Conservation (phyloP, 176 grass and related monocot species). For the Urochloa ruziziensis region DNA sequence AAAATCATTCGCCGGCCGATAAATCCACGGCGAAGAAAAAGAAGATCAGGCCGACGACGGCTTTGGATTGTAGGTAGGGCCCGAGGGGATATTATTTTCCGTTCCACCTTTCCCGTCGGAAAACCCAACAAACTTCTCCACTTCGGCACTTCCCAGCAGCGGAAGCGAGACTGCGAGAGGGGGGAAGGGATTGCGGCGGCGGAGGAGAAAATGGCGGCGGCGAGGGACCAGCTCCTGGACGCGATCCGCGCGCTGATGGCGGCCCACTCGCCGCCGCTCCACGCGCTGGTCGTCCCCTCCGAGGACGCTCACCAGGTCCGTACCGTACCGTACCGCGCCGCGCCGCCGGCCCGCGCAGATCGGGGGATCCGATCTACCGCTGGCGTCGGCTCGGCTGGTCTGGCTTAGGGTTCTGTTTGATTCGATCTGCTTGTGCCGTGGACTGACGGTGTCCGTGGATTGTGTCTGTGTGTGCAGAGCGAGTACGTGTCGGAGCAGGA, state of each 20-base stretch:
- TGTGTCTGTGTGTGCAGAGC: constrained; percentile 51
- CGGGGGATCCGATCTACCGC: constrained; percentile 4
- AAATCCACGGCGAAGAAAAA: not conserved
- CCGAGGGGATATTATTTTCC: constrained; percentile 7
- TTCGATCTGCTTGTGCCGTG: not conserved
- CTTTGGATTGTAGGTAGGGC: not conserved
- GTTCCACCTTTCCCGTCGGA: not conserved
- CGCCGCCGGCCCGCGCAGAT: not conserved
- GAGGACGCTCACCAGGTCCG: constrained; percentile 95
- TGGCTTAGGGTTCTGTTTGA: not conserved
- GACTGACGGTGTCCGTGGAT: not conserved
- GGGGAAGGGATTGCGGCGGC: not conserved
- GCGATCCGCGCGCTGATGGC: constrained; percentile 73
- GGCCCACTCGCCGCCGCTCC: constrained; percentile 72
- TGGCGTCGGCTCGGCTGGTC: not conserved
- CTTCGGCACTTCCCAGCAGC: not conserved
- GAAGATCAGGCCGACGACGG: not conserved
- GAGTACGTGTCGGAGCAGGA: constrained; percentile 96
- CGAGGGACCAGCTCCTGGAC: constrained; percentile 64
- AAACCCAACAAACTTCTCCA: not conserved
- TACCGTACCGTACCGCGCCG: not conserved
- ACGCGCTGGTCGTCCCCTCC: constrained; percentile 83
- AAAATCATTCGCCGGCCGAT: not conserved
- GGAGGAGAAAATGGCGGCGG: constrained; percentile 5
- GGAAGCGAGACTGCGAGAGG: not conserved